Evolutionary conservation across 2,329 filamentous ascomycete genomes (phyloP), one percentile per base, ranked within the genome.

Genomic region (Aspergillus ruber): DNA sequence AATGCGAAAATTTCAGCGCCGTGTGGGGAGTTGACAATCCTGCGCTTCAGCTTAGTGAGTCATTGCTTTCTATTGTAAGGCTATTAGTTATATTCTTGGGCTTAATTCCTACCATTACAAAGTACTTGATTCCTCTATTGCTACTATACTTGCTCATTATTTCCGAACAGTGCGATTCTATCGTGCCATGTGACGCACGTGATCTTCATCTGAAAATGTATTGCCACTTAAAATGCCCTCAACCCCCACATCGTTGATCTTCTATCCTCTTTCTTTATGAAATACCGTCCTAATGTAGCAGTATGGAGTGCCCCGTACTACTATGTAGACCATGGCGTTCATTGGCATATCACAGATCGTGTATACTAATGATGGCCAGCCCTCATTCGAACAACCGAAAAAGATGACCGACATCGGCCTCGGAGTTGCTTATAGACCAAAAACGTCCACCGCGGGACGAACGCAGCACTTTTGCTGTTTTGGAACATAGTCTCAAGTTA

Each of bases 1-100:
- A 62, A 56, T 56, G 57, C 50, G 51, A 54, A 59, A 59, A 63
- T 56, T 57, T 57, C 53, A 51, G 21, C 45, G 42, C 44, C 49
- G 41, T 56, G 54, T 58, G 56, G 56, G 48, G 56, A 58, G 53
- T 13, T 17, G 21, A 17, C 13, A 40, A 20, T 18, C 20, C 25
- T 29, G 25, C 25, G 25, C 25, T 29, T 29, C 25, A 29, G 25
- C 25, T 29, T 10, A 29, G 25, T 29, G 25, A 29, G 25, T 29
- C 25, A 29, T 29, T 21, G 21, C n/a, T 21, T 21, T 21, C 3
- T 21, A 21, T 6, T 21, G 21, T n/a, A n/a, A n/a, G n/a, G n/a
- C n/a, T n/a, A 21, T 1, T 5, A 21, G 21, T 4, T 6, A 21
- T 21, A 6, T 6, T 21, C 6, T 21, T 21, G 6, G 21, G 21